Base-by-base conservation (phyloP, 805 yeast genomes). In the Sungouiella thailandica region DNA sequence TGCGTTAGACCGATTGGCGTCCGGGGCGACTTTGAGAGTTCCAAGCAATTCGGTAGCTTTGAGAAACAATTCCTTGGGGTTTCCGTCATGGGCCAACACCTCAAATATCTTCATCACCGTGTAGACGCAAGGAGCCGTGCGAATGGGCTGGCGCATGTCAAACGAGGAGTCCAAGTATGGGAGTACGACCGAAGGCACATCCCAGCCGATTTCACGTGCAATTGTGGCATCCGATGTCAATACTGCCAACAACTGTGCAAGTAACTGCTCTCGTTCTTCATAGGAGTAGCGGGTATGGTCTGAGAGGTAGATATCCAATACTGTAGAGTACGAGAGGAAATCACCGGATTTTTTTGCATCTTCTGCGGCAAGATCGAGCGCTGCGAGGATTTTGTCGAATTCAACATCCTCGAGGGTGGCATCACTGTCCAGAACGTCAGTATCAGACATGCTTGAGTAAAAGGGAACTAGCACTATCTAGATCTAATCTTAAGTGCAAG, bases 141-240 rank as follows among this genome's bases (percentile, higher is more conserved):
- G 51, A 39, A 71, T 40, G 4, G 48, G 32, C 17, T 44, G 49
- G 3, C 40, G 17, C 29, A 59, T 49, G 31, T 58, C 46, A 30
- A 37, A 52, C 40, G 47, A 60, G 36, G 51, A 60, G 40, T 62
- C 77, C 47, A 81, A 52, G 52, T 70, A 83, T 7, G 67, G 65
- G 28, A 86, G 49, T 5, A 89, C 44, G 32, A 84, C 58, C 20
- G 70, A 71, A 1, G 96, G 96, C n/a, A 89, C 52, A 55, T 89
- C 97, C 97, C 97, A 89, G 2, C 95, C 95, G 40, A 88, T 76
- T 44, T 80, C 83, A 28, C 71, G 66, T 0, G 78, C 64, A 19
- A 86, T 57, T 8, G 68, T 70, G 12, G 68, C 63, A 50, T 82
- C 55, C 1, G 51, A 57, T 3, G 34, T 26, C 20, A 86, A 55